Evolutionary conservation across 2,329 filamentous ascomycete genomes (phyloP), one percentile per base, ranked within the genome.

Genomic region (Alternaria sp.): DNA sequence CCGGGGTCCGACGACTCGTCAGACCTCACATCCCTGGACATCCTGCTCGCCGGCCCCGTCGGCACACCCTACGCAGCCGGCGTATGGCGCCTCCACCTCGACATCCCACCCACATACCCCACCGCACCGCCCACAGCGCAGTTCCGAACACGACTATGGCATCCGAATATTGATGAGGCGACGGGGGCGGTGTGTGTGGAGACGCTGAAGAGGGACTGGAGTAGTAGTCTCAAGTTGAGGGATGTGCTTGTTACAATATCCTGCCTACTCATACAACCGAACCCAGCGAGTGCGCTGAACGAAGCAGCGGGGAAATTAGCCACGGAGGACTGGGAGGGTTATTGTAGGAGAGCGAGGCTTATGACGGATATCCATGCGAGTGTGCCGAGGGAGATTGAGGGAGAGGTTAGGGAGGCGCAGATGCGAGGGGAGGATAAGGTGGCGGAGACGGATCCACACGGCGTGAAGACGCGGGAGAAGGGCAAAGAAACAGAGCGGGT

Each of bases 191-290:
- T 90, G 4, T 90, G 88, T 64, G 86, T 90, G 4, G 88, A 90
- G 78, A 90, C 88, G 3, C 72, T 90, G 47, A 90, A 90, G 79
- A 81, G 86, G 50, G 88, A 89, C 69, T 90, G 88, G 88, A 84
- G 86, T 61, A 79, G 82, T 13, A 85, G 81, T 26, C 76, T 90
- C 66, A 89, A 86, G 25, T 73, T 90, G 53, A 80, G 85, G 50
- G 87, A 90, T 78, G 86, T 90, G 4, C 77, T 90, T 17, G 77
- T 85, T 21, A 81, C 87, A 0, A 89, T 90, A 60, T 86, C 83
- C 3, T 90, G 88, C 77, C 79, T 90, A 23, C 78, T 90, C 26
- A 88, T 90, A 57, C 85, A 89, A 57, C 88, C 88, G 2, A 90
- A 90, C 69, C 87, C 88, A 0, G 88, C 88, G 65, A 89, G 87